Conservation (phyloP, 331 rosid genomes). For the Arachis monticola region DNA sequence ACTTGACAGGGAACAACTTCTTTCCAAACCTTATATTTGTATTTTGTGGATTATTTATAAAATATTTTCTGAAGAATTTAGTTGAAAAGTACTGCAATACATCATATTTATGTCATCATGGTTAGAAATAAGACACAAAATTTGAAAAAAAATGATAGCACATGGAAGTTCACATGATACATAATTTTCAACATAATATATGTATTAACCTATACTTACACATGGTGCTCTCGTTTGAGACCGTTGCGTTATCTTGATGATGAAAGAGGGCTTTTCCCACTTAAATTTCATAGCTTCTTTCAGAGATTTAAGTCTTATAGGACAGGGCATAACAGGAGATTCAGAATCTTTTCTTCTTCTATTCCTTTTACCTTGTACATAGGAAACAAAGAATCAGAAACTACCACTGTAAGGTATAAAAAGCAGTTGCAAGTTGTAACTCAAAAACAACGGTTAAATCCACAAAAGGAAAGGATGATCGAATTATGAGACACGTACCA, state of each 20-base stretch:
- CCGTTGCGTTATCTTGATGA: not conserved
- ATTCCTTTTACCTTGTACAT: not conserved
- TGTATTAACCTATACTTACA: not conserved
- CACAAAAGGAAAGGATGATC: not conserved
- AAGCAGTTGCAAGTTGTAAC: not conserved
- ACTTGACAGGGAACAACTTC: constrained; percentile 18
- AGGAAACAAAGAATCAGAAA: not conserved
- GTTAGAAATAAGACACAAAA: not conserved
- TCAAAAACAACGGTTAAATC: not conserved
- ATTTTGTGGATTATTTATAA: not conserved
- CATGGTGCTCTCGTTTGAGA: not conserved
- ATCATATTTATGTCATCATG: not conserved
- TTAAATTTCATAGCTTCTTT: not conserved
- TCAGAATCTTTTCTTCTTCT: not conserved
- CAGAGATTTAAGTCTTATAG: not conserved
- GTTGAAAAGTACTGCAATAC: not conserved
- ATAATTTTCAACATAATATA: not conserved
- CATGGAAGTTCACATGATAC: not conserved
- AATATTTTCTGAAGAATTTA: not conserved
- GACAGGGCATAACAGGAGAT: not conserved
- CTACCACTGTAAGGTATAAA: not conserved
- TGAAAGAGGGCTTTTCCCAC: not conserved
- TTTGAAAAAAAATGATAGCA: not conserved
- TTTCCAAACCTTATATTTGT: not conserved
- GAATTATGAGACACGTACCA: not conserved